Percentiles rank a stretch among this genome's conserved stretches.
These are phyloP conservation scores for Hemileia vastatrix DNA, from an alignment of 1,284 basidiomycete species.

Conservation along the genomic window DNA sequence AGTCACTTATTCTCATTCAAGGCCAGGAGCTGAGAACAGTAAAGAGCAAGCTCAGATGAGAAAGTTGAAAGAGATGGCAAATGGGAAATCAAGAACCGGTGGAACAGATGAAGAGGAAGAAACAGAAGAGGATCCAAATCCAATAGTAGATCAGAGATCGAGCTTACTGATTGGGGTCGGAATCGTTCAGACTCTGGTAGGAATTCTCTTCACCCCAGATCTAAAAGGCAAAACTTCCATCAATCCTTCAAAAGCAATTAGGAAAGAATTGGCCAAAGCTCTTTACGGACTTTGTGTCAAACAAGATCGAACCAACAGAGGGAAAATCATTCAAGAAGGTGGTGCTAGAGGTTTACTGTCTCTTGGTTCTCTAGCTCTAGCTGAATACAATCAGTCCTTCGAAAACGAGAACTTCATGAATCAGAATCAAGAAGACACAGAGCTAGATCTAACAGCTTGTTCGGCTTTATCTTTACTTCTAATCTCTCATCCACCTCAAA, in stretches of 20 bases:
- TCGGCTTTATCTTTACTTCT: too few species aligned
- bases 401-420: neutral
- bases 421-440: neutral
- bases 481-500: too few species aligned
- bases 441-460: neutral
- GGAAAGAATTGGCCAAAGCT: neutral
- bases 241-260: neutral
- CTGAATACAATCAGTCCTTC: neutral
- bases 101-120: too few species aligned
- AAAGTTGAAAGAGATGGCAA: too few species aligned
- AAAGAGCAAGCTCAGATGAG: too few species aligned
- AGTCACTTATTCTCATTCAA: too few species aligned
- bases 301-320: slow-evolving; percentile 32
- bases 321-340: slow-evolving; percentile 35
- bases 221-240: neutral
- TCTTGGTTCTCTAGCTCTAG: slow-evolving; percentile 5
- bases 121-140: too few species aligned
- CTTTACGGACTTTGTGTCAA: slow-evolving; percentile 1
- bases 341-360: slow-evolving; percentile 31
- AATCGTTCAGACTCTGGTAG: too few species aligned
- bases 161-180: too few species aligned
- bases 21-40: too few species aligned
- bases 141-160: too few species aligned
- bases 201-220: neutral
- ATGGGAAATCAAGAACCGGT: too few species aligned